Percentiles rank a stretch among this genome's conserved stretches.
Conservation (phyloP, 352 stramenopile species). For the Phytophthora melonis region DNA sequence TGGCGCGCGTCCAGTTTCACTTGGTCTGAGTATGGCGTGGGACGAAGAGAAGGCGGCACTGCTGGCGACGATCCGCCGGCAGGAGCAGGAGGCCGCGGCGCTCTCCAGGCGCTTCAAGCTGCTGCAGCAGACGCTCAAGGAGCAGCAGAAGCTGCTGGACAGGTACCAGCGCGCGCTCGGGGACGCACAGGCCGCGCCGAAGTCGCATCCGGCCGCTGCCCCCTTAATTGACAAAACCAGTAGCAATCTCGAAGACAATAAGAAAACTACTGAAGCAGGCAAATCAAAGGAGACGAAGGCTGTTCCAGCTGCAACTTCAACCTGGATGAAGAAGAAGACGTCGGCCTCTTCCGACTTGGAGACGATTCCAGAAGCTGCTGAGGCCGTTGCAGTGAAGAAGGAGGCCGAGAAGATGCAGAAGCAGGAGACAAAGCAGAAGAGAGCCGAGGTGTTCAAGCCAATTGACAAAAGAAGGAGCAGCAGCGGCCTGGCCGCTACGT, state of each 20-base stretch:
- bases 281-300: background rate
- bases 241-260: conserved; percentile 1
- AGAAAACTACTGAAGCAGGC: background rate
- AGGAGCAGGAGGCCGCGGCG: conserved; percentile 48
- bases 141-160: conserved; percentile 81
- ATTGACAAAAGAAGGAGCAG: conserved; percentile 21
- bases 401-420: conserved; percentile 5
- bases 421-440: conserved; percentile 9
- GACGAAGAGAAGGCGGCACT: conserved; percentile 52
- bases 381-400: conserved; percentile 6
- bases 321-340: conserved; percentile 34
- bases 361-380: conserved; percentile 5
- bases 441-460: conserved; percentile 10
- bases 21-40: conserved; percentile 47
- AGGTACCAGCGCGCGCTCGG: conserved; percentile 64
- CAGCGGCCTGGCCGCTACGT: conserved; percentile 36
- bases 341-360: background rate
- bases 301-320: background rate
- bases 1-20: conserved; percentile 26
- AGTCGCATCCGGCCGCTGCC: background rate
- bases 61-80: conserved; percentile 54
- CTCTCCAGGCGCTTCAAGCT: conserved; percentile 70
- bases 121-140: conserved; percentile 64
- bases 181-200: background rate
- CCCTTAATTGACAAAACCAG: conserved; percentile 21